These are phyloP conservation scores for Saccharum spontaneum DNA, from an alignment of 176 grass and related monocot genomes.

Conservation along the genomic window DNA sequence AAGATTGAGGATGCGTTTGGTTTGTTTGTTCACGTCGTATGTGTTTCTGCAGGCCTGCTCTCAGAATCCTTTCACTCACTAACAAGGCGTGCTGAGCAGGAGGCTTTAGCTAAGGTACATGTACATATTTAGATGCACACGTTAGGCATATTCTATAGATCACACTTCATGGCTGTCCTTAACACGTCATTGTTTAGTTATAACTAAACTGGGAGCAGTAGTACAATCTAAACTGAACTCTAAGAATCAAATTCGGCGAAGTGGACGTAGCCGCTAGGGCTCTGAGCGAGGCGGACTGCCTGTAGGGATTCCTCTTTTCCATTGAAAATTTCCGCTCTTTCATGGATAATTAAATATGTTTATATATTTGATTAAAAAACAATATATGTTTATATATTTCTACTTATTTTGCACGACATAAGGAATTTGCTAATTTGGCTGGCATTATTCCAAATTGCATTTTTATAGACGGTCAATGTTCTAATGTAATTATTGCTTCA, in stretches of 20 bases:
- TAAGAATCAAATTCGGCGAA: neutral
- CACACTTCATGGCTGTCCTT: neutral
- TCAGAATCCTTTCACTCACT: constrained; percentile 69
- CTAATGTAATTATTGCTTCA: too few relatives aligned
- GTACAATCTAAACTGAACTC: neutral
- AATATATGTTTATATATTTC: too few relatives aligned
- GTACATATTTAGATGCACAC: constrained; percentile 33
- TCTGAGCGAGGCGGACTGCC: too few relatives aligned
- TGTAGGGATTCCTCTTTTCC: too few relatives aligned
- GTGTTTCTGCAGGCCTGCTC: constrained; percentile 57
- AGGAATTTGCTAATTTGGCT: too few relatives aligned
- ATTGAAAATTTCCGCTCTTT: too few relatives aligned
- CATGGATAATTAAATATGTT: too few relatives aligned
- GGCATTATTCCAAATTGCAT: too few relatives aligned
- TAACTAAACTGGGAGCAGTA: neutral
- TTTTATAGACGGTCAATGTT: too few relatives aligned
- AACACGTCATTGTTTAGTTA: neutral
- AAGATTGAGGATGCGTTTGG: neutral
- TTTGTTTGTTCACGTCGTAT: constrained; percentile 21
- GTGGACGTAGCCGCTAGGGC: too few relatives aligned
- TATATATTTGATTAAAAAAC: too few relatives aligned
- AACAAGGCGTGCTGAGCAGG: constrained; percentile 57
- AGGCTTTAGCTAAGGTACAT: constrained; percentile 80
- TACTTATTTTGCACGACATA: too few relatives aligned
- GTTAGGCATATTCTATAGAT: constrained; percentile 17